A percentile compares a stretch with the other conserved stretches of the same genome.
phyloP scores from a whole-genome alignment of 2,329 filamentous ascomycete species.

The Aspergillus neoniger region DNA sequence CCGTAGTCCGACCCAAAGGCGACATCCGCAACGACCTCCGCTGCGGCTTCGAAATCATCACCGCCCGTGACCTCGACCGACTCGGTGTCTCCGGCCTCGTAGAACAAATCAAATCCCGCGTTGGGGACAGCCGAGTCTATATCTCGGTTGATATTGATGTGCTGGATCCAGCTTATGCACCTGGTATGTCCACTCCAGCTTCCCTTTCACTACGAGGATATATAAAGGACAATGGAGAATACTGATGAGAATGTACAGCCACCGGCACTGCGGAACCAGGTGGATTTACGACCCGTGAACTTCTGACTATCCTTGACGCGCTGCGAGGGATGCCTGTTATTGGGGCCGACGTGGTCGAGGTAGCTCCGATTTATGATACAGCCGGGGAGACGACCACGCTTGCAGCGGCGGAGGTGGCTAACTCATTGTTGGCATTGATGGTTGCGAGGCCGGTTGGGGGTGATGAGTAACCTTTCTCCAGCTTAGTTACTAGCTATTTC shows the following conservation, averaged over 20 bases:
- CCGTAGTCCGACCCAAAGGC: constrained; percentile 51
- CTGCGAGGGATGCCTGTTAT: constrained; percentile 54
- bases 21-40: constrained; percentile 56
- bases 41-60: constrained; percentile 58
- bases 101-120: constrained; percentile 49
- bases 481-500: too few relatives aligned
- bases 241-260: constrained; percentile 28
- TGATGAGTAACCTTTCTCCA: not conserved
- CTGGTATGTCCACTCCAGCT: constrained; percentile 33
- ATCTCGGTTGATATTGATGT: constrained; percentile 61
- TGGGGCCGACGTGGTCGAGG: constrained; percentile 59
- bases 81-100: constrained; percentile 52
- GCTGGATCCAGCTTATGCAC: constrained; percentile 57
- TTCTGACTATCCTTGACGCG: constrained; percentile 56
- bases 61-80: constrained; percentile 55
- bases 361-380: constrained; percentile 59
- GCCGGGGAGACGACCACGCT: constrained; percentile 55
- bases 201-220: not conserved
- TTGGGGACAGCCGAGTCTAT: constrained; percentile 53
- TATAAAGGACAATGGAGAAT: not conserved
- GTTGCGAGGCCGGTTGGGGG: constrained; percentile 14
- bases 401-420: constrained; percentile 57
- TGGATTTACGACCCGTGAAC: constrained; percentile 57
- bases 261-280: constrained; percentile 59
- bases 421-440: constrained; percentile 51